Evolutionary conservation across 768 basidiomycete genomes (phyloP).

Genomic region (Lentinula raphanica): DNA sequence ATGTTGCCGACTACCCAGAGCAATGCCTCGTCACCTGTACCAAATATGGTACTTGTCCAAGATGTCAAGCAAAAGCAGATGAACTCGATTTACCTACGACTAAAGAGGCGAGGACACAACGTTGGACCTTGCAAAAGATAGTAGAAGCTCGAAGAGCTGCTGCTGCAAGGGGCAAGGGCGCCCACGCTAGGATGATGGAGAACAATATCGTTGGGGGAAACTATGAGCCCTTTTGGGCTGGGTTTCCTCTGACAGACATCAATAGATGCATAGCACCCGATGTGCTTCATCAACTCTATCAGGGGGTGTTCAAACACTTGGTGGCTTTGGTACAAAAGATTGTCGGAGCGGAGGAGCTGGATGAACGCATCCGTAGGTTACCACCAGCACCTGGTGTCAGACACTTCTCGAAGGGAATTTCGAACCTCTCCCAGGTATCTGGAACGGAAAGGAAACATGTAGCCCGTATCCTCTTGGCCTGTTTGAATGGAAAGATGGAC

Average conservation of each 20-base stretch:
- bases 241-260: constrained; percentile 18
- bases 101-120: not conserved
- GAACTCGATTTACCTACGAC: not conserved
- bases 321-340: constrained; percentile 16
- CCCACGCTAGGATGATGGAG: too few relatives aligned
- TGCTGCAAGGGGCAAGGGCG: not conserved
- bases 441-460: constrained; percentile 13
- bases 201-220: constrained; percentile 9
- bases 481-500: too few relatives aligned
- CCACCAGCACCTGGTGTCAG: constrained; percentile 24
- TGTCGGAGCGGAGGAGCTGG: constrained; percentile 18
- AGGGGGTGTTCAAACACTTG: constrained; percentile 23
- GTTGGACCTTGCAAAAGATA: not conserved
- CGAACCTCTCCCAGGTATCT: constrained; percentile 17
- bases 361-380: constrained; percentile 20
- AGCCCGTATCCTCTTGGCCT: constrained; percentile 17
- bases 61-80: not conserved
- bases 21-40: constrained; percentile 12
- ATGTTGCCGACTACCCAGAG: constrained; percentile 13
- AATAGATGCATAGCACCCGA: constrained; percentile 17
- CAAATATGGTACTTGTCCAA: constrained; percentile 7
- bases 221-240: constrained; percentile 19
- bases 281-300: constrained; percentile 22
- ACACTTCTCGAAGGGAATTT: constrained; percentile 5
- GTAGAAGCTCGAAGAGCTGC: not conserved